Conservation (phyloP, 2,329 filamentous ascomycete species). For the Curvularia hawaiiensis region DNA sequence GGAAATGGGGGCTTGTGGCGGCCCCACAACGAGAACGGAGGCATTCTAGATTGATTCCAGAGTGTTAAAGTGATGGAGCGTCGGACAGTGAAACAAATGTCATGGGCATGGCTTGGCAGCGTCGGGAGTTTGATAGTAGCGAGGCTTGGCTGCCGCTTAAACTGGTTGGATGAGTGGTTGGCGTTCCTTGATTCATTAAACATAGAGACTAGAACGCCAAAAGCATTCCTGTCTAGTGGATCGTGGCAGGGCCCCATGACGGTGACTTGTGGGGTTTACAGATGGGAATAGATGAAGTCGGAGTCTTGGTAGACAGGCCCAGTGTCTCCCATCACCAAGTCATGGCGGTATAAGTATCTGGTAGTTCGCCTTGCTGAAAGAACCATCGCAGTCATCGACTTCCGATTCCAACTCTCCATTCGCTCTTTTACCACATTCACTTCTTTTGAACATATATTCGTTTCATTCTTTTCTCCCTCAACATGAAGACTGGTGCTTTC, state of each 20-base stretch:
- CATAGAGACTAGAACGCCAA: conserved; percentile 11
- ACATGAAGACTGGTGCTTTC: conserved; percentile 39
- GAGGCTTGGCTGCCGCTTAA: conserved; percentile 16
- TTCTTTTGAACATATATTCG: conserved; percentile 17
- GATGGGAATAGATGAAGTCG: conserved; percentile 15
- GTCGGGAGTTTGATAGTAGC: conserved; percentile 1
- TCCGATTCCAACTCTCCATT: conserved; percentile 14
- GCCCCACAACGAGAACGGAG: neutral
- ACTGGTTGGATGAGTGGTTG: conserved; percentile 15
- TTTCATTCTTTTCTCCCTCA: conserved; percentile 15
- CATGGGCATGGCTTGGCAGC: conserved; percentile 17
- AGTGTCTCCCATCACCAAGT: conserved; percentile 2
- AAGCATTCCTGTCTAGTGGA: conserved; percentile 1
- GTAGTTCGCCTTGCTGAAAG: neutral
- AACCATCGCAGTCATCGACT: conserved; percentile 13
- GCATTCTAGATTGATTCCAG: neutral
- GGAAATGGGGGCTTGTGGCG: neutral
- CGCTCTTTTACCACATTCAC: conserved; percentile 13
- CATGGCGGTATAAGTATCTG: conserved; percentile 9
- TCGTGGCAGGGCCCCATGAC: conserved; percentile 3
- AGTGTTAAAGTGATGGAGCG: conserved; percentile 7
- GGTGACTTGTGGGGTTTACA: conserved; percentile 3
- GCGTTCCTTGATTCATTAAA: conserved; percentile 14
- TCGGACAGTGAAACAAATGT: conserved; percentile 20
- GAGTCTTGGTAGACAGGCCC: conserved; percentile 4